Conservation (phyloP, 2,329 filamentous ascomycete genomes). For the Stemphylium beticola region DNA sequence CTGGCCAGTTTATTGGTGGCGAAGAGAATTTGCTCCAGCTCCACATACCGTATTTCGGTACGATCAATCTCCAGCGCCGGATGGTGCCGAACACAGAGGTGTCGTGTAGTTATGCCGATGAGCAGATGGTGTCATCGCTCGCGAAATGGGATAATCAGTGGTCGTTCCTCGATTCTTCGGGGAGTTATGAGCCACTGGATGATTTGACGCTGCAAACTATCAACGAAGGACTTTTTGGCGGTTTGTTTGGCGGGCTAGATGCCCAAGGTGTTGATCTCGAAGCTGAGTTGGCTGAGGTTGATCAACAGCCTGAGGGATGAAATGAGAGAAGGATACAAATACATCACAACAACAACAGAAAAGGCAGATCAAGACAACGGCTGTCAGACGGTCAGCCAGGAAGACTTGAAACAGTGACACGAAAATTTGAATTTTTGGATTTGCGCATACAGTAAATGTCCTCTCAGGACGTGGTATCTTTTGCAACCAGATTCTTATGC, state of each 20-base stretch:
- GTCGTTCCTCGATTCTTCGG: background rate
- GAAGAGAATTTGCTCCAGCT: constrained; percentile 14
- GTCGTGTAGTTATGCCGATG: background rate
- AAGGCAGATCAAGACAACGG: background rate
- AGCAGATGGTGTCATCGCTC: background rate
- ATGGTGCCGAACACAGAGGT: background rate
- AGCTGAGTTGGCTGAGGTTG: background rate
- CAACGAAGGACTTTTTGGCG: constrained; percentile 15
- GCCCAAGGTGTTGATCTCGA: background rate
- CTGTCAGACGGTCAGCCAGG: background rate
- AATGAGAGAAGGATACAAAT: background rate
- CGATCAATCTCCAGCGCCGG: constrained; percentile 31
- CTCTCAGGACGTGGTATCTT: constrained; percentile 36
- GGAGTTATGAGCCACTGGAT: background rate
- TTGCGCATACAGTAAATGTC: constrained; percentile 15
- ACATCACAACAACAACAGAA: background rate
- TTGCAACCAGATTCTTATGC: constrained; percentile 16
- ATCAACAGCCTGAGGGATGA: background rate
- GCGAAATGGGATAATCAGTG: background rate
- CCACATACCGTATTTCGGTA: constrained; percentile 24
- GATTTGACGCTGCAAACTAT: constrained; percentile 24
- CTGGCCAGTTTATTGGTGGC: constrained; percentile 19
- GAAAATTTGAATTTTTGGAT: background rate
- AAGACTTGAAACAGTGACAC: background rate
- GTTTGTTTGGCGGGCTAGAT: constrained; percentile 5